A percentile compares a stretch with the other conserved stretches of the same genome.
phyloP scores from a whole-genome alignment of 148 eudicot genomes.

The Chenopodium formosanum region DNA sequence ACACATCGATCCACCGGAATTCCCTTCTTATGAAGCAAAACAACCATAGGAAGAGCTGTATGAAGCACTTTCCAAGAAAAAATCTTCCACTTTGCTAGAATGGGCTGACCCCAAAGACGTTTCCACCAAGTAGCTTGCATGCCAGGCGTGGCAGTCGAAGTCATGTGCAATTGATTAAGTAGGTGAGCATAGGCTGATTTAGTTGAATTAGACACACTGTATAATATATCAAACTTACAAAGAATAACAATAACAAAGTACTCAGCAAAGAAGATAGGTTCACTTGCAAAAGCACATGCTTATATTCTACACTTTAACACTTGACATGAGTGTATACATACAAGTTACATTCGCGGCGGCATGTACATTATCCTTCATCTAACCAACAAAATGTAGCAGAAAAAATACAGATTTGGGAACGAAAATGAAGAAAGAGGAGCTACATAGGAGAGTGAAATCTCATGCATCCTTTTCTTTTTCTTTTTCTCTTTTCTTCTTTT shows the following conservation, averaged over 20 bases:
- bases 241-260: background rate
- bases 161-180: too few relatives aligned
- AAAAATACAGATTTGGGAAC: conserved; percentile 11
- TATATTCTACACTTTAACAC: conserved; percentile 7
- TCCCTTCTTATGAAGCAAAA: too few relatives aligned
- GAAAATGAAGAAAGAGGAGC: background rate
- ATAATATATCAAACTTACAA: too few relatives aligned
- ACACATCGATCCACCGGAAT: too few relatives aligned
- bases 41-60: too few relatives aligned
- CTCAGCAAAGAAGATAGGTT: background rate
- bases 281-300: background rate
- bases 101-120: too few relatives aligned
- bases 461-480: background rate
- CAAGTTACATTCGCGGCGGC: background rate
- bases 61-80: too few relatives aligned
- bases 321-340: background rate
- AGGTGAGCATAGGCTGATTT: too few relatives aligned
- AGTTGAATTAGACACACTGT: too few relatives aligned
- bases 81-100: too few relatives aligned
- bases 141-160: too few relatives aligned
- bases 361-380: conserved; percentile 14
- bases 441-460: background rate
- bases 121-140: too few relatives aligned
- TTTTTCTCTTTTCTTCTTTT: background rate
- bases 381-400: conserved; percentile 16